Percentiles rank a stretch among this genome's conserved stretches.
Conservation (phyloP, 2,329 filamentous ascomycete genomes). For the Sphaerulina populicola region DNA sequence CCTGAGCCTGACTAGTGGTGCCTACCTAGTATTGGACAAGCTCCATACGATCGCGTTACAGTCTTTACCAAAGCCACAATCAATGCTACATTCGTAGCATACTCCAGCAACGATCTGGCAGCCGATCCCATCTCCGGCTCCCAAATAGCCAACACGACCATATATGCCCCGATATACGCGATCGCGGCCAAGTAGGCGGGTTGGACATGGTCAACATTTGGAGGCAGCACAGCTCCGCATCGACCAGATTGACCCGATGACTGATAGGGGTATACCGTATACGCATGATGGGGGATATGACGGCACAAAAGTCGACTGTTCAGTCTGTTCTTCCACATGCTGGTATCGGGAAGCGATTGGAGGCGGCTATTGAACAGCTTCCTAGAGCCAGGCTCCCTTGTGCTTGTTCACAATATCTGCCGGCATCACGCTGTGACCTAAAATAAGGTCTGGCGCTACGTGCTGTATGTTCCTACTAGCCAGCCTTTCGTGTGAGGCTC, state of each 20-base stretch:
- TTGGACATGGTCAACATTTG: not conserved
- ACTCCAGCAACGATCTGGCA: conserved; percentile 2
- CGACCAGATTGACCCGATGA: not conserved
- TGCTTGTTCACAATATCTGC: not conserved
- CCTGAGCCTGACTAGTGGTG: conserved; percentile 7
- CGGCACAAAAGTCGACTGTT: too few species aligned
- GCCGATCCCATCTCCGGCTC: conserved; percentile 12
- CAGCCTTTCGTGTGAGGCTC: not conserved
- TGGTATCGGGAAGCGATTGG: not conserved
- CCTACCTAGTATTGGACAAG: conserved; percentile 23
- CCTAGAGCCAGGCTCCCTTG: not conserved
- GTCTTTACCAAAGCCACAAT: conserved; percentile 23
- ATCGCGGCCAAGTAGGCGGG: not conserved
- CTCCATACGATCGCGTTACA: conserved; percentile 26
- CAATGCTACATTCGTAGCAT: conserved; percentile 12
- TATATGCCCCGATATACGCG: conserved; percentile 18
- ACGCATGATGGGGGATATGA: too few species aligned
- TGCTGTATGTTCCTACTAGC: too few species aligned
- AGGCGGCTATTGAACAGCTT: not conserved
- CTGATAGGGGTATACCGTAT: too few species aligned
- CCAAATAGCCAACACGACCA: conserved; percentile 6
- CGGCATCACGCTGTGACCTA: not conserved
- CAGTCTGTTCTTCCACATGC: too few species aligned
- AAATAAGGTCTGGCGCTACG: not conserved
- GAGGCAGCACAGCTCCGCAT: not conserved